phyloP scores from a whole-genome alignment of 2,329 filamentous ascomycete species.

The Rasamsonia emersonii region DNA sequence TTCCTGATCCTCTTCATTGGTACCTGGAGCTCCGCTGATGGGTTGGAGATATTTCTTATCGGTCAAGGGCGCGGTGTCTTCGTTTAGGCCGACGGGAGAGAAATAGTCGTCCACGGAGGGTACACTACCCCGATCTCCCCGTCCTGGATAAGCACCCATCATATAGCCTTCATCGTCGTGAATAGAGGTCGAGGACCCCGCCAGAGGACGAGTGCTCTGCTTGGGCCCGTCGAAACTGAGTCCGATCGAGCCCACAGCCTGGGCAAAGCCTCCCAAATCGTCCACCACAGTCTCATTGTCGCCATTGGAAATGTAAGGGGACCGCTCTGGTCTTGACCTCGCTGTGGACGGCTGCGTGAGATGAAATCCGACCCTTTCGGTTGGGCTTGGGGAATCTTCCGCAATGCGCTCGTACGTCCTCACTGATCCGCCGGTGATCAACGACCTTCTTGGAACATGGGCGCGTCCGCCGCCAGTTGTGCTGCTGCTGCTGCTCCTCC shows the following conservation, averaged over 20 bases:
- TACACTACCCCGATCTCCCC: constrained; percentile 19
- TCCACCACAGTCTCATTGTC: constrained; percentile 20
- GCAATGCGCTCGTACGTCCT: constrained; percentile 46
- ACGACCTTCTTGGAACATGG: constrained; percentile 35
- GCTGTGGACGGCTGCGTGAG: constrained; percentile 17
- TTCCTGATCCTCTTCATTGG: constrained; percentile 38
- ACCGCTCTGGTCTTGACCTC: constrained; percentile 14
- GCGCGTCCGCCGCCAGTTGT: constrained; percentile 26
- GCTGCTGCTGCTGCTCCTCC: constrained; percentile 18
- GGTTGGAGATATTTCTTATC: constrained; percentile 48
- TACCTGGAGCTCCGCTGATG: constrained; percentile 42
- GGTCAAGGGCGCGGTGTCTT: constrained; percentile 53
- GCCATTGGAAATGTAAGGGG: constrained; percentile 12
- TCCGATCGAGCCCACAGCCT: constrained; percentile 34
- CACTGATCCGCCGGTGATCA: constrained; percentile 30
- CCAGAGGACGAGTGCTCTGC: constrained; percentile 10
- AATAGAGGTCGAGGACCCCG: constrained; percentile 12
- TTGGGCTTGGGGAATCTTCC: constrained; percentile 44
- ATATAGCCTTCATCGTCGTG: constrained; percentile 18
- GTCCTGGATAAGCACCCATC: constrained; percentile 7
- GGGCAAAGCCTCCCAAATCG: constrained; percentile 31
- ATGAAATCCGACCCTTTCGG: constrained; percentile 12
- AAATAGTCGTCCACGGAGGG: constrained; percentile 48
- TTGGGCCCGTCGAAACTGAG: constrained; percentile 29
- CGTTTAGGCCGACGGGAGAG: constrained; percentile 41